A percentile compares a stretch with the other conserved stretches of the same genome.
Evolutionary conservation across 257 asterid genomes (phyloP).

Genomic region (Lycium ferocissimum): DNA sequence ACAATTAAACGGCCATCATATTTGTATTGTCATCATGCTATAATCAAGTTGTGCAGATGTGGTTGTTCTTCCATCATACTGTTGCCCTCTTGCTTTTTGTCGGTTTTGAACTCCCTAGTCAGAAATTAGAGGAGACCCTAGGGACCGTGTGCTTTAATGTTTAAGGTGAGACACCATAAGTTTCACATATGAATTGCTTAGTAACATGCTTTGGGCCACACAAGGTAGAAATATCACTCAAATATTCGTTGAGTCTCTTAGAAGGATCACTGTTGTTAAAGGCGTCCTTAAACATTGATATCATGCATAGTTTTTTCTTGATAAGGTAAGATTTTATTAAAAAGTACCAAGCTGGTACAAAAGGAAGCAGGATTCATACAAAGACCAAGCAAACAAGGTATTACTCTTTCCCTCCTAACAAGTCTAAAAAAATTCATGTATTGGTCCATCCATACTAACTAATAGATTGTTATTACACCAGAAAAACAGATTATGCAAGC

Average conservation of each 20-base stretch:
- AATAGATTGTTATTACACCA: too few species aligned
- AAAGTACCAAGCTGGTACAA: too few species aligned
- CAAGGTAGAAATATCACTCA: not conserved
- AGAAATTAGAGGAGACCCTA: not conserved
- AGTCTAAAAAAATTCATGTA: too few species aligned
- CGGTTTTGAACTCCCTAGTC: not conserved
- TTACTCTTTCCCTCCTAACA: too few species aligned
- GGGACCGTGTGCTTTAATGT: not conserved
- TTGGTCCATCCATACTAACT: too few species aligned
- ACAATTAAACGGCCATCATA: not conserved
- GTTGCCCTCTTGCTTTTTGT: not conserved
- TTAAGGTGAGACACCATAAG: not conserved
- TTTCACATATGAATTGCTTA: not conserved
- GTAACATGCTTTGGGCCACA: slow-evolving; percentile 3
- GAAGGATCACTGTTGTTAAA: not conserved
- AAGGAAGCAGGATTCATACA: too few species aligned
- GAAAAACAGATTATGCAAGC: too few species aligned
- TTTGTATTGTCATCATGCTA: slow-evolving; percentile 20
- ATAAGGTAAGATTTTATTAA: too few species aligned
- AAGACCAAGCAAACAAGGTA: too few species aligned
- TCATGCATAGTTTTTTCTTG: not conserved
- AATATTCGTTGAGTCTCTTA: slow-evolving; percentile 5
- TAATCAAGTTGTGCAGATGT: slow-evolving; percentile 13
- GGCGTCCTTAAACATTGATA: not conserved
- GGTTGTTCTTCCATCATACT: slow-evolving; percentile 15